Percentiles rank a stretch among this genome's conserved stretches.
phyloP scores from a whole-genome alignment of 2,329 filamentous ascomycete genomes.

The Cylindrodendrum hubeiense region DNA sequence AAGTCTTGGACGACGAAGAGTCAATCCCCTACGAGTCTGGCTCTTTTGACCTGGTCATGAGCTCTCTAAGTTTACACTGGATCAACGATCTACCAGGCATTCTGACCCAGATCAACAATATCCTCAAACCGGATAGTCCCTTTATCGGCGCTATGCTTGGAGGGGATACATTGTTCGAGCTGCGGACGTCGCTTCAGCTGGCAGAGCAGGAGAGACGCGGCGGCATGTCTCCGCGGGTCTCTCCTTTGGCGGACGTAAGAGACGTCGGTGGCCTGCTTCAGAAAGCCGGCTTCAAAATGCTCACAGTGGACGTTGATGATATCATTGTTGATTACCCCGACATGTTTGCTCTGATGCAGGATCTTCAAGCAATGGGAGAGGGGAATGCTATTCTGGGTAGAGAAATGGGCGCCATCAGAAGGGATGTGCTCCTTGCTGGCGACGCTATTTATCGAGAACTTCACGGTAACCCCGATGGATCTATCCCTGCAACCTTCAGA shows the following conservation, averaged over 20 bases:
- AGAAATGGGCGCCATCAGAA: conserved; percentile 80
- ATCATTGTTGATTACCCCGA: conserved; percentile 96
- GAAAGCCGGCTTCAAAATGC: conserved; percentile 90
- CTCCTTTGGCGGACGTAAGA: conserved; percentile 89
- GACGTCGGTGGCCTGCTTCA: conserved; percentile 91
- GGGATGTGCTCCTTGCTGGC: conserved; percentile 87
- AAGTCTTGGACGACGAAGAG: conserved; percentile 81
- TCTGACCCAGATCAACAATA: conserved; percentile 84
- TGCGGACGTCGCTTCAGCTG: conserved; percentile 92
- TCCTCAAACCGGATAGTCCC: conserved; percentile 90
- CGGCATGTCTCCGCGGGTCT: conserved; percentile 92
- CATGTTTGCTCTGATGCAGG: conserved; percentile 90
- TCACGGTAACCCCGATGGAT: conserved; percentile 84
- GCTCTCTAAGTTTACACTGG: conserved; percentile 93
- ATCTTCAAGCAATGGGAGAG: conserved; percentile 97
- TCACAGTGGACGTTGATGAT: conserved; percentile 97
- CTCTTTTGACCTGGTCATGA: conserved; percentile 90
- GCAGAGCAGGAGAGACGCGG: conserved; percentile 91
- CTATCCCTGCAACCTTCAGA: conserved; percentile 90
- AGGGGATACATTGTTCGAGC: conserved; percentile 92
- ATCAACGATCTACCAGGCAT: conserved; percentile 94
- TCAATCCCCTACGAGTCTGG: conserved; percentile 80
- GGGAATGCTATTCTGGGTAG: conserved; percentile 89
- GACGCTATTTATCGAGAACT: conserved; percentile 90
- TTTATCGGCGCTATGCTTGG: conserved; percentile 98